A percentile compares a stretch with the other conserved stretches of the same genome.
Evolutionary conservation across 257 asterid species (phyloP).

Genomic region (Nicotiana paniculata): DNA sequence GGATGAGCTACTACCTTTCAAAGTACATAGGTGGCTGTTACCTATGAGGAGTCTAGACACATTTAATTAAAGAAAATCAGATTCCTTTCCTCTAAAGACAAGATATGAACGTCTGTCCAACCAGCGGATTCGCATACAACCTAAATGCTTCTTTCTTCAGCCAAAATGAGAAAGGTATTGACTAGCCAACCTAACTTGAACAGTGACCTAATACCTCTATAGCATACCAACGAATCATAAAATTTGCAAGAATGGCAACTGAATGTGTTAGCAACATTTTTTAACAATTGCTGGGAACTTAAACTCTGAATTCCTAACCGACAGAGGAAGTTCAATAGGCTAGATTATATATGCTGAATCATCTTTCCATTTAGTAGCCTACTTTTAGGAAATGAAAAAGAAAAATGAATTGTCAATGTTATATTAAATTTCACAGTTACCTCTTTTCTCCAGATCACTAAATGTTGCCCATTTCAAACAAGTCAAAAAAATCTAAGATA

Average conservation of each 20-base stretch:
- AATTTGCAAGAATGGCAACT: neutral
- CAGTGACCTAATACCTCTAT: neutral
- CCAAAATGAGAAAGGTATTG: neutral
- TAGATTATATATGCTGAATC: neutral
- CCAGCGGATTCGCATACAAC: neutral
- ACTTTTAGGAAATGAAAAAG: neutral
- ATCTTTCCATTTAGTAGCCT: neutral
- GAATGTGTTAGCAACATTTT: neutral
- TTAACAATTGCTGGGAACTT: neutral
- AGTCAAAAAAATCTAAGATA: neutral
- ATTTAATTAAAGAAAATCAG: neutral
- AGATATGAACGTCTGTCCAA: neutral
- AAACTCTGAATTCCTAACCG: neutral
- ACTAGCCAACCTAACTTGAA: neutral
- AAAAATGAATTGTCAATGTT: neutral
- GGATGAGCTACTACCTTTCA: neutral
- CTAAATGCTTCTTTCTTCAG: neutral
- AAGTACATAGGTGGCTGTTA: neutral
- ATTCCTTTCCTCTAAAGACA: neutral
- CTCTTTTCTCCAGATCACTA: neutral
- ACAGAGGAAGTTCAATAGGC: neutral
- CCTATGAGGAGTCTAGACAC: neutral
- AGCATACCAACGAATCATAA: neutral
- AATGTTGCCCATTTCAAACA: neutral
- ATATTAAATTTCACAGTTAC: neutral